These are phyloP conservation scores for Erythrophleum fordii DNA, from an alignment of 306 rosid genomes.

Conservation along the genomic window DNA sequence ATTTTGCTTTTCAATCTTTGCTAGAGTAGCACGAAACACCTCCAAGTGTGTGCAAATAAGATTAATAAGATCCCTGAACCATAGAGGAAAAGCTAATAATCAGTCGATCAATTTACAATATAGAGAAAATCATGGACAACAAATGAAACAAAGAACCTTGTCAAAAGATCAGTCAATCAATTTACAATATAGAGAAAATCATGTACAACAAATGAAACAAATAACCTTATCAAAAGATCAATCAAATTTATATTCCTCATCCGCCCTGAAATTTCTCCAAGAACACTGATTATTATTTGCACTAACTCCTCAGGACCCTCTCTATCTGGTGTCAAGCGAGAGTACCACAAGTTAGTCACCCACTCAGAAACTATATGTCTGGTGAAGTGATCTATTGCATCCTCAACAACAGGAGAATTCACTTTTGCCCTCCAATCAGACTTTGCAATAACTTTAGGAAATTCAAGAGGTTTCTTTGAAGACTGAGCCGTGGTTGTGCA, in stretches of 20 bases:
- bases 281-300: constrained; percentile 63
- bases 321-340: constrained; percentile 85
- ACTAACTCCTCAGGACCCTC: constrained; percentile 95
- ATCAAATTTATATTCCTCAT: constrained; percentile 85
- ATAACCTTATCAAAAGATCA: constrained; percentile 89
- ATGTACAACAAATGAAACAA: constrained; percentile 30
- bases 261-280: constrained; percentile 92
- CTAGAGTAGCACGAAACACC: constrained; percentile 78
- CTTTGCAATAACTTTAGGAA: constrained; percentile 57
- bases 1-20: constrained; percentile 65
- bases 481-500: constrained; percentile 50
- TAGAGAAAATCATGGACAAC: constrained; percentile 26
- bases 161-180: constrained; percentile 43
- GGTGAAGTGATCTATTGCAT: constrained; percentile 81
- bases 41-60: constrained; percentile 86
- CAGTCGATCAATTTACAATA: constrained; percentile 37
- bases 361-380: constrained; percentile 92
- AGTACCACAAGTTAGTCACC: constrained; percentile 95
- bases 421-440: constrained; percentile 90
- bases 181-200: constrained; percentile 21
- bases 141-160: constrained; percentile 53
- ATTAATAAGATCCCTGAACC: constrained; percentile 86
- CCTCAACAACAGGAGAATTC: constrained; percentile 87
- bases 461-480: constrained; percentile 60
- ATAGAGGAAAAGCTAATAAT: constrained; percentile 39